Percentiles rank a stretch among this genome's conserved stretches.
Conservation (phyloP, 176 grass and related monocot genomes). For the Raddia distichophylla region DNA sequence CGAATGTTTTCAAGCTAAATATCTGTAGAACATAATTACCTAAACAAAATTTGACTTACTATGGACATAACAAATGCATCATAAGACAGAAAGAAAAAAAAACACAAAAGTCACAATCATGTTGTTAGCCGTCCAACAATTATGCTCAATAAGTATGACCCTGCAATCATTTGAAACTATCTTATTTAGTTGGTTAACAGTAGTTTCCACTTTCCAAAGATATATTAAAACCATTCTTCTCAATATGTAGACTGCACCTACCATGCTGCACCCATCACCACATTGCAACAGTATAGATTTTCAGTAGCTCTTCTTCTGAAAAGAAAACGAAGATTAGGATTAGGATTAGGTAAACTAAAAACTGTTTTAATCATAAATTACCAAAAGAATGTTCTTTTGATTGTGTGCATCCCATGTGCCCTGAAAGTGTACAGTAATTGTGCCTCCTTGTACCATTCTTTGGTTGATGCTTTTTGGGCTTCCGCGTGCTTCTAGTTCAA, state of each 20-base stretch:
- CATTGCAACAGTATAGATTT: constrained; percentile 4
- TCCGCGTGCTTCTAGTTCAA: constrained; percentile 31
- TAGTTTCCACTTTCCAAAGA: background rate
- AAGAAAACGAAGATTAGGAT: constrained; percentile 12
- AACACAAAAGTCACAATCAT: constrained; percentile 24
- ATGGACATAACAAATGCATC: background rate
- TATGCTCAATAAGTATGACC: background rate
- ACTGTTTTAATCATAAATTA: background rate
- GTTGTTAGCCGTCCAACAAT: constrained; percentile 27
- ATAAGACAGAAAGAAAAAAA: background rate
- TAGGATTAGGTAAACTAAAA: constrained; percentile 7
- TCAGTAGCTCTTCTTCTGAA: constrained; percentile 7
- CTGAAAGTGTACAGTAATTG: constrained; percentile 28
- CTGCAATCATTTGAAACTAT: constrained; percentile 18
- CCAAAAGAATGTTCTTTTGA: constrained; percentile 13
- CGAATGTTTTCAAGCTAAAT: background rate
- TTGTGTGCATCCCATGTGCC: constrained; percentile 42
- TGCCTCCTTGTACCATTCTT: constrained; percentile 23
- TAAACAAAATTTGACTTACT: background rate
- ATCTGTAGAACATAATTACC: background rate
- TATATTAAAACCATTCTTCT: background rate
- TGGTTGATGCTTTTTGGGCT: constrained; percentile 13
- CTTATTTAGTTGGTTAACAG: constrained; percentile 1
- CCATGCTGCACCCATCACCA: background rate
- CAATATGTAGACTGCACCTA: constrained; percentile 16